phyloP scores from a whole-genome alignment of 805 yeast genomes.

The Saccharomyces jurei region DNA sequence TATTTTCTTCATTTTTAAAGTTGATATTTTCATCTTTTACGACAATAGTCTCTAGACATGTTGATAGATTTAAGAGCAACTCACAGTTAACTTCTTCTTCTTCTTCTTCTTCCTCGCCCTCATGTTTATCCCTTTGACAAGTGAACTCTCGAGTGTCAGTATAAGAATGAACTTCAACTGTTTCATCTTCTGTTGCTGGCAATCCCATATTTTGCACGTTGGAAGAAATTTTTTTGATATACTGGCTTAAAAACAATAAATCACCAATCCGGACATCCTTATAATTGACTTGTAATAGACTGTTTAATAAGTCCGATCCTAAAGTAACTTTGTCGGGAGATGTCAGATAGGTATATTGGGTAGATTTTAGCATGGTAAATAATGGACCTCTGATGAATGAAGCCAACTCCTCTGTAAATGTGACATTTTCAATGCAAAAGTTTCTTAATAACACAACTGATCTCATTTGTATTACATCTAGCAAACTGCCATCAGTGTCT shows the following conservation, averaged over 20 bases:
- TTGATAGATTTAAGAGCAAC: conserved; percentile 13
- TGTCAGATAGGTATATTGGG: conserved; percentile 9
- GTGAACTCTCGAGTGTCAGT: conserved; percentile 10
- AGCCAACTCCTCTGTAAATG: conserved; percentile 11
- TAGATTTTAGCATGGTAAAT: conserved; percentile 7
- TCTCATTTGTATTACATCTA: conserved; percentile 20
- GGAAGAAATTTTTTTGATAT: conserved; percentile 9
- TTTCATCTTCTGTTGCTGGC: neutral
- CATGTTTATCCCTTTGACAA: neutral
- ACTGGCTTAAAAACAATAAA: conserved; percentile 8
- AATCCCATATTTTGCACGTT: conserved; percentile 5
- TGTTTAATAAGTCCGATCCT: conserved; percentile 19
- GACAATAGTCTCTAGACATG: conserved; percentile 16
- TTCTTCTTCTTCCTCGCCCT: conserved; percentile 8
- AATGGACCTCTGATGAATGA: conserved; percentile 12
- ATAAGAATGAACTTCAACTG: neutral
- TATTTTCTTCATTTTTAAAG: conserved; percentile 1
- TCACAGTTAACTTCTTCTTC: conserved; percentile 21
- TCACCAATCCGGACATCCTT: conserved; percentile 6
- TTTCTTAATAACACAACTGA: conserved; percentile 24
- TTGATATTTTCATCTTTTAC: conserved; percentile 10
- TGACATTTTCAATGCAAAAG: conserved; percentile 19
- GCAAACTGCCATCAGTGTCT: conserved; percentile 4
- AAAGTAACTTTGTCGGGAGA: conserved; percentile 11
- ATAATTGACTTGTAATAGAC: conserved; percentile 10